Evolutionary conservation across 2,329 filamentous ascomycete species (phyloP).

Genomic region (Rhytidhysteron rufulum): DNA sequence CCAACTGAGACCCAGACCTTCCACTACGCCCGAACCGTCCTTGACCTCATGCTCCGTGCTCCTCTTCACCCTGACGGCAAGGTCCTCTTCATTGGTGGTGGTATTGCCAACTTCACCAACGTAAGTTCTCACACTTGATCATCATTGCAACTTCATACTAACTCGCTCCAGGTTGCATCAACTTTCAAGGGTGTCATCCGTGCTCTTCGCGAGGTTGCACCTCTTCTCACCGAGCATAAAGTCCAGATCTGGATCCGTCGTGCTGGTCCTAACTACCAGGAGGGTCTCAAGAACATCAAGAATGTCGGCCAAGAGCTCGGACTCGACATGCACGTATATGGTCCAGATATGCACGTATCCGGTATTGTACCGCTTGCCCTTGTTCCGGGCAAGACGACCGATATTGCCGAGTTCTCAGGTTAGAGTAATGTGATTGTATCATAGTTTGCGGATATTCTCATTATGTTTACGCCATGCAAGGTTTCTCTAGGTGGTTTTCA

Average conservation of each 20-base stretch:
- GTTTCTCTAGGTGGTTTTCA: no score
- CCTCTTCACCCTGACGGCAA: constrained; percentile 85
- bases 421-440: constrained; percentile 29
- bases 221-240: constrained; percentile 88
- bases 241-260: constrained; percentile 93
- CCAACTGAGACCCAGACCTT: constrained; percentile 98
- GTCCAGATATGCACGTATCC: constrained; percentile 81
- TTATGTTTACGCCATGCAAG: no score
- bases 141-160: constrained; percentile 3
- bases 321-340: constrained; percentile 89
- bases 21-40: constrained; percentile 96
- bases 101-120: constrained; percentile 99
- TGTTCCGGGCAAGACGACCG: constrained; percentile 54
- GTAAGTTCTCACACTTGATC: constrained; percentile 39
- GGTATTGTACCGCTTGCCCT: constrained; percentile 95
- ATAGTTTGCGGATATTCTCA: no score
- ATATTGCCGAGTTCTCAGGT: constrained; percentile 59
- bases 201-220: constrained; percentile 84
- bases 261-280: constrained; percentile 97
- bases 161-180: constrained; percentile 61
- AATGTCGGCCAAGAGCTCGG: constrained; percentile 88
- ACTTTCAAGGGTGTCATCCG: constrained; percentile 99
- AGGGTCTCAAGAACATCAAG: constrained; percentile 99
- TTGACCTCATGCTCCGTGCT: constrained; percentile 95
- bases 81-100: constrained; percentile 98